A percentile compares a stretch with the other conserved stretches of the same genome.
Evolutionary conservation across 495 filamentous ascomycete genomes (phyloP).

Genomic region (Aspergillus incahuasiensis): DNA sequence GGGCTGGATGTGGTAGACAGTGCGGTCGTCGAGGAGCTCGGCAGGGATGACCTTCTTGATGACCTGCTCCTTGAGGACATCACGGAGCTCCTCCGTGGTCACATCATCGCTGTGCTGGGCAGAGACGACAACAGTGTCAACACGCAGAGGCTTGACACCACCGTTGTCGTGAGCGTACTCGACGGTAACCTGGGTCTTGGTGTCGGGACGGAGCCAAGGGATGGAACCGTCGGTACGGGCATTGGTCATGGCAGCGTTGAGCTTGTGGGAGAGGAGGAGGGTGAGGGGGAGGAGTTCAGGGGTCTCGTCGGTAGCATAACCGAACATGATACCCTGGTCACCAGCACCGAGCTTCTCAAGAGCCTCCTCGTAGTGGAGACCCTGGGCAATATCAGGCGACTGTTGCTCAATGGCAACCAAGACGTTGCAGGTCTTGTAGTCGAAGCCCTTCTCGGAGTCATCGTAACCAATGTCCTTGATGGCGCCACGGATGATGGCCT

Average conservation of each 20-base stretch:
- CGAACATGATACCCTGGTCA: conserved; percentile 99
- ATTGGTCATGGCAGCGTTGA: conserved; percentile 87
- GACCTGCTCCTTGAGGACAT: conserved; percentile 96
- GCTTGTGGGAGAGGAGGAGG: conserved; percentile 87
- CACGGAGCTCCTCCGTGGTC: conserved; percentile 86
- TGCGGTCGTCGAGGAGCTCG: conserved; percentile 85
- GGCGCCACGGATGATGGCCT: conserved; percentile 89
- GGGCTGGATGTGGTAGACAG: conserved; percentile 96
- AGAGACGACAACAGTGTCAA: conserved; percentile 95
- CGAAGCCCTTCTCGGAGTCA: conserved; percentile 93
- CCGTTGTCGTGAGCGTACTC: conserved; percentile 97
- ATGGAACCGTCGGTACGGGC: conserved; percentile 81
- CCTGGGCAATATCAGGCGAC: conserved; percentile 97
- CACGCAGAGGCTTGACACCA: conserved; percentile 84
- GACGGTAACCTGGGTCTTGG: conserved; percentile 98
- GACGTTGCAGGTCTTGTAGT: conserved; percentile 99
- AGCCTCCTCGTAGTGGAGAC: conserved; percentile 92
- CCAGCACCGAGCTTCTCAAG: conserved; percentile 97
- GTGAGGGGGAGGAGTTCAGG: conserved; percentile 95
- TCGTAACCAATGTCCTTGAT: conserved; percentile 99
- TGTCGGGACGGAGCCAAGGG: conserved; percentile 94
- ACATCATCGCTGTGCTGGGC: conserved; percentile 90
- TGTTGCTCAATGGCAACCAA: conserved; percentile 99
- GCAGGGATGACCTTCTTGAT: conserved; percentile 89
- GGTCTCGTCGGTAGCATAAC: conserved; percentile 98